Percentiles rank a stretch among this genome's conserved stretches.
phyloP scores from a whole-genome alignment of 2,329 filamentous ascomycete species.

The Epichloe brachyelytri region DNA sequence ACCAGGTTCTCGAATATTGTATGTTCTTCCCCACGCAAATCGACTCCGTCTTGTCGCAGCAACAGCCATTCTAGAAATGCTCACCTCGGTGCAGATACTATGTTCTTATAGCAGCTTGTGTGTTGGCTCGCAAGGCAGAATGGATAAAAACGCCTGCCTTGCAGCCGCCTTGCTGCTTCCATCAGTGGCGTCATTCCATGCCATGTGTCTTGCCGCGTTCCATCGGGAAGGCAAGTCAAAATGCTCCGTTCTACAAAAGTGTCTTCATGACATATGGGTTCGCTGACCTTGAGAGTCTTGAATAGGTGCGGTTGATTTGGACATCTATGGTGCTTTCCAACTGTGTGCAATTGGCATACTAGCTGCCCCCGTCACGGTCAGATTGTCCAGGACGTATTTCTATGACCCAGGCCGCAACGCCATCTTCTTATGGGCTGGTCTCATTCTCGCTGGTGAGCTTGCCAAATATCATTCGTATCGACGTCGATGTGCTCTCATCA shows the following conservation, averaged over 20 bases:
- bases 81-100: conserved; percentile 38
- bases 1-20: conserved; percentile 38
- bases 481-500: background rate
- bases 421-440: conserved; percentile 52
- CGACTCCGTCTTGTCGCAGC: background rate
- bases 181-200: conserved; percentile 50
- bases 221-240: conserved; percentile 42
- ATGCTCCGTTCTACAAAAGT: background rate
- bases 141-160: conserved; percentile 52
- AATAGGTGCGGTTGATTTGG: conserved; percentile 51
- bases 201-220: conserved; percentile 44
- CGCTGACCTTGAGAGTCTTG: background rate
- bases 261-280: background rate
- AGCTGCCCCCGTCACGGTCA: conserved; percentile 48
- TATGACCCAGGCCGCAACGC: conserved; percentile 48
- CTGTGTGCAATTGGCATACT: conserved; percentile 53
- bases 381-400: conserved; percentile 51
- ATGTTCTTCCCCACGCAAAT: conserved; percentile 12
- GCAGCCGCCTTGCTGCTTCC: conserved; percentile 51
- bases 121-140: conserved; percentile 46
- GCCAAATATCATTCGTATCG: too few species aligned
- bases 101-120: conserved; percentile 47
- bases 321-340: conserved; percentile 56
- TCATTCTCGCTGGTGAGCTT: conserved; percentile 43
- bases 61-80: background rate